Evolutionary conservation across 1,139 yeast species (phyloP).

Genomic region (Magnusiomyces paraingens): DNA sequence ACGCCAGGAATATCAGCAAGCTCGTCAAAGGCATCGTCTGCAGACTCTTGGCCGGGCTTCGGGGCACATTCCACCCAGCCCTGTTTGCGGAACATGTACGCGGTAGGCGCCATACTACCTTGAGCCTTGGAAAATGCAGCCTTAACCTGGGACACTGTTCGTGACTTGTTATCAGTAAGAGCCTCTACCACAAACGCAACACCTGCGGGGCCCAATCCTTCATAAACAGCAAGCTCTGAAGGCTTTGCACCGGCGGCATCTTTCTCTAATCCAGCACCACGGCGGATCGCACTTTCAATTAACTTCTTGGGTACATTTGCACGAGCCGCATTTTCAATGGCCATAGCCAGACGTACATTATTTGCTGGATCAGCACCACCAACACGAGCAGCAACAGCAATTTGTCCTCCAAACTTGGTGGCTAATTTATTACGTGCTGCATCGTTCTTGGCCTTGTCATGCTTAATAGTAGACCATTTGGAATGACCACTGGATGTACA

Average conservation of each 20-base stretch:
- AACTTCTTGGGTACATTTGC: constrained; percentile 77
- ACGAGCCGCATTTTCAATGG: constrained; percentile 72
- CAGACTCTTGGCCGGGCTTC: constrained; percentile 32
- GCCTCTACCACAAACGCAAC: constrained; percentile 81
- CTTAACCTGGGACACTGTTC: constrained; percentile 72
- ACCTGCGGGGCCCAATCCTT: constrained; percentile 91
- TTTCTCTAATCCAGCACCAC: constrained; percentile 62
- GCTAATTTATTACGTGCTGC: constrained; percentile 66
- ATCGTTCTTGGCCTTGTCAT: constrained; percentile 90
- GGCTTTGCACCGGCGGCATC: constrained; percentile 29
- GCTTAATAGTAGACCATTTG: constrained; percentile 93
- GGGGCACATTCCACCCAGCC: constrained; percentile 59
- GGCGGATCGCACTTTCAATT: constrained; percentile 75
- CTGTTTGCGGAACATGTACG: constrained; percentile 65
- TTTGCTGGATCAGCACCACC: constrained; percentile 55
- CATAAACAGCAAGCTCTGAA: constrained; percentile 58
- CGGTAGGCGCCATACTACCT: constrained; percentile 65
- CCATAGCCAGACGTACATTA: constrained; percentile 66
- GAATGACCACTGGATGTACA: constrained; percentile 57
- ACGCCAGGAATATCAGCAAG: constrained; percentile 70
- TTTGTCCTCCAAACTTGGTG: constrained; percentile 64
- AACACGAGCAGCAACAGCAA: constrained; percentile 63
- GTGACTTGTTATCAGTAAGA: constrained; percentile 77
- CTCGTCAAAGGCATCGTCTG: constrained; percentile 61
- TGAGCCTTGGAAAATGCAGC: constrained; percentile 65